Evolutionary conservation across 768 basidiomycete genomes (phyloP).

Genomic region (Collybiopsis confluens): DNA sequence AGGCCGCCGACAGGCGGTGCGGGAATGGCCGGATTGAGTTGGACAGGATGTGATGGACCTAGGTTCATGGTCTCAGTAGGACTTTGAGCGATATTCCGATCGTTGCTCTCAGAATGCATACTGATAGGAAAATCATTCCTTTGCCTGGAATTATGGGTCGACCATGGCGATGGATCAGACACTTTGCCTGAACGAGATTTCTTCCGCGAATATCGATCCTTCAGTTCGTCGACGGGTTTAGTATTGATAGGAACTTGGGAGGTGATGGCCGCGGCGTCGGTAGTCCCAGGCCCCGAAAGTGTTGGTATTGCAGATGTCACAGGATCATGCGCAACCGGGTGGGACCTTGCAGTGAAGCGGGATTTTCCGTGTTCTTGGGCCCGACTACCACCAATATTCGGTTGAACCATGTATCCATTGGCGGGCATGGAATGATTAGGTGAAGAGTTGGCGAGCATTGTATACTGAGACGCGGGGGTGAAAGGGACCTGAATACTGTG

Average conservation of each 20-base stretch:
- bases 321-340: background rate
- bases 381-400: background rate
- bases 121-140: background rate
- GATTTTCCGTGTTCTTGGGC: background rate
- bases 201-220: background rate
- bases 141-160: background rate
- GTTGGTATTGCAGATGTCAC: background rate
- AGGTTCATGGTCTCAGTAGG: background rate
- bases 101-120: background rate
- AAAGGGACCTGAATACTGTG: background rate
- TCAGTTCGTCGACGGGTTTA: background rate
- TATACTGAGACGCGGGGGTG: background rate
- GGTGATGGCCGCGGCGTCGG: background rate
- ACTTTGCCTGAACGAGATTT: slow-evolving; percentile 2
- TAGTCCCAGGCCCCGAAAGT: background rate
- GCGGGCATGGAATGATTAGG: background rate
- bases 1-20: background rate
- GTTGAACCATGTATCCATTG: background rate
- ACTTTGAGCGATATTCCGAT: background rate
- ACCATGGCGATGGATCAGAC: background rate
- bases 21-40: background rate
- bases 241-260: background rate
- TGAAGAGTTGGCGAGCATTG: background rate
- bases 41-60: background rate
- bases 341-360: background rate